phyloP scores from a whole-genome alignment of 2,329 filamentous ascomycete species.

The Alternaria panax region DNA sequence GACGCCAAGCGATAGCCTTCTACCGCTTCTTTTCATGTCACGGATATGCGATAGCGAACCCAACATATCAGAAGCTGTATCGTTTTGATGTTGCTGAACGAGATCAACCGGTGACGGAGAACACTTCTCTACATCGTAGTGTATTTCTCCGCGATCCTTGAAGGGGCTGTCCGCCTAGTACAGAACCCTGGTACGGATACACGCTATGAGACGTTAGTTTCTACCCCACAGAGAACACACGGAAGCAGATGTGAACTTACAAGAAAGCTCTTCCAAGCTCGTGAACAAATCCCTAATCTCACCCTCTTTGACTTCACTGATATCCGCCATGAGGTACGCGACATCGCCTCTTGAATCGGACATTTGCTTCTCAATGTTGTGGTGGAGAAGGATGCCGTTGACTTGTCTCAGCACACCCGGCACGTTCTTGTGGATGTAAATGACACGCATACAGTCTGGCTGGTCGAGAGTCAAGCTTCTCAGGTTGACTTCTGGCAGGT shows the following conservation, averaged over 20 bases:
- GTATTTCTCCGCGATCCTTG: not conserved
- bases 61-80: conserved; percentile 5
- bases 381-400: conserved; percentile 90
- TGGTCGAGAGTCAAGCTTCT: conserved; percentile 91
- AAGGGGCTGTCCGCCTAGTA: conserved; percentile 40
- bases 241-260: conserved; percentile 60
- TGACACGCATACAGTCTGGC: conserved; percentile 86
- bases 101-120: not conserved
- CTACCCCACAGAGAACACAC: not conserved
- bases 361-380: conserved; percentile 99
- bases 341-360: conserved; percentile 93
- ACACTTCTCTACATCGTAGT: not conserved
- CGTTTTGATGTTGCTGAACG: not conserved
- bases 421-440: conserved; percentile 96
- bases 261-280: conserved; percentile 79
- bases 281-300: conserved; percentile 89
- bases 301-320: conserved; percentile 80
- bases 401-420: conserved; percentile 94
- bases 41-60: conserved; percentile 7
- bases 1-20: conserved; percentile 51
- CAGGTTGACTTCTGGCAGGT: conserved; percentile 92
- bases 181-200: conserved; percentile 58
- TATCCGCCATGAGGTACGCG: conserved; percentile 97
- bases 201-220: conserved; percentile 19
- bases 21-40: conserved; percentile 17